Conservation (phyloP, 2,329 filamentous ascomycete genomes). For the Phoma sp. region DNA sequence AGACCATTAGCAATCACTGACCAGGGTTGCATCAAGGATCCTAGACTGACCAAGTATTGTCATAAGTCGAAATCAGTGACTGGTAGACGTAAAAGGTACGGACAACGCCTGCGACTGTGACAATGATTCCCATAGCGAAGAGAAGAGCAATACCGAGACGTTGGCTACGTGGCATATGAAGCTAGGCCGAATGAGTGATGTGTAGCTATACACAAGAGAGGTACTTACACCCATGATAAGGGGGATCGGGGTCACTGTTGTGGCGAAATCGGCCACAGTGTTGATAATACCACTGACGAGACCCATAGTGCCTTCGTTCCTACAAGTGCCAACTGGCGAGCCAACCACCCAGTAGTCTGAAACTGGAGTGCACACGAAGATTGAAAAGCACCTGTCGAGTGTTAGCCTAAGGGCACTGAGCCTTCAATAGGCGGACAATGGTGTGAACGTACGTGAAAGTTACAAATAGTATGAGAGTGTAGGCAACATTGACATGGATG, state of each 20-base stretch:
- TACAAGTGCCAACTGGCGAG: constrained; percentile 41
- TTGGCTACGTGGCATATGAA: constrained; percentile 53
- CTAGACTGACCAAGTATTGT: constrained; percentile 51
- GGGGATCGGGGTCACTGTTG: constrained; percentile 54
- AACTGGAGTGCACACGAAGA: constrained; percentile 54
- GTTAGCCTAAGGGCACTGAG: background rate
- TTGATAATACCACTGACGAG: constrained; percentile 54
- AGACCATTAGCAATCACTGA: background rate
- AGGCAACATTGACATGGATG: constrained; percentile 49
- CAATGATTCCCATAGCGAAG: constrained; percentile 52
- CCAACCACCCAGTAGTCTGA: constrained; percentile 53
- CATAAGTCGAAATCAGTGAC: constrained; percentile 51
- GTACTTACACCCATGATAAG: constrained; percentile 47
- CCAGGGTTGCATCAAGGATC: too few species aligned
- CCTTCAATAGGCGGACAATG: constrained; percentile 5
- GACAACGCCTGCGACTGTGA: constrained; percentile 52
- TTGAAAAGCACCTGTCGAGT: constrained; percentile 23
- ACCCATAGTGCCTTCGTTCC: constrained; percentile 52
- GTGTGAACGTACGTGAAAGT: constrained; percentile 36
- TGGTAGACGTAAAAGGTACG: constrained; percentile 56
- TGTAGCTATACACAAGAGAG: background rate
- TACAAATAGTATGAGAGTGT: constrained; percentile 49
- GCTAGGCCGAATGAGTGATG: background rate
- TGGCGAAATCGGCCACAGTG: constrained; percentile 52
- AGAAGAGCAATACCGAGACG: constrained; percentile 50